Evolutionary conservation across 2,329 filamentous ascomycete genomes (phyloP).

Genomic region (Tolypocladium ovalisporum): DNA sequence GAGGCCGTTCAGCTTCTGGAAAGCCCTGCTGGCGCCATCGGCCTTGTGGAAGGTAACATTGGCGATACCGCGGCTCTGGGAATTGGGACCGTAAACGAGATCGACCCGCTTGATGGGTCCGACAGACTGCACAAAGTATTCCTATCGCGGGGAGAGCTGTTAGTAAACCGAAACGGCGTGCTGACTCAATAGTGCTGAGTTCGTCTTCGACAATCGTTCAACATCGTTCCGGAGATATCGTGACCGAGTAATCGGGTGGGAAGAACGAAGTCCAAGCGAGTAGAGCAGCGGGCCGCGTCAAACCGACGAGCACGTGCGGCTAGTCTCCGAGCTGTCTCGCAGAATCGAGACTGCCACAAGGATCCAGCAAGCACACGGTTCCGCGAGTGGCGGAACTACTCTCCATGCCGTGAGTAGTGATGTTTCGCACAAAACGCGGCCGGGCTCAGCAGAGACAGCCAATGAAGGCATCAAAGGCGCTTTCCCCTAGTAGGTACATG

Average conservation of each 20-base stretch:
- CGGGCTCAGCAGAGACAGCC: background rate
- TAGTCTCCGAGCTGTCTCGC: background rate
- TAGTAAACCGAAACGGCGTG: slow-evolving; percentile 43
- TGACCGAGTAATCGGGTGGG: slow-evolving; percentile 3
- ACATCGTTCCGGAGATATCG: slow-evolving; percentile 13
- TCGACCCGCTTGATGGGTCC: slow-evolving; percentile 86
- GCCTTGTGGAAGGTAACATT: slow-evolving; percentile 77
- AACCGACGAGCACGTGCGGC: background rate
- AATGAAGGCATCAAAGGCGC: background rate
- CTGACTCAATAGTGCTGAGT: slow-evolving; percentile 15
- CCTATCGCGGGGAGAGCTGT: slow-evolving; percentile 62
- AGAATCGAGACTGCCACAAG: background rate
- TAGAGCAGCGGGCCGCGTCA: slow-evolving; percentile 6
- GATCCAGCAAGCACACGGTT: background rate
- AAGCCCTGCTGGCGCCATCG: slow-evolving; percentile 76
- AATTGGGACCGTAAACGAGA: slow-evolving; percentile 85
- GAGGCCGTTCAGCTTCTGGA: slow-evolving; percentile 74
- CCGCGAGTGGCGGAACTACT: background rate
- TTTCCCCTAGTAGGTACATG: background rate
- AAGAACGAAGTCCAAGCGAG: slow-evolving; percentile 7
- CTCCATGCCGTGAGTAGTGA: background rate
- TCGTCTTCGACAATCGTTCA: slow-evolving; percentile 19
- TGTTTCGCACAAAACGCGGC: background rate
- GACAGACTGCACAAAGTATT: slow-evolving; percentile 85
- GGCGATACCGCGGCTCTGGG: slow-evolving; percentile 82